Evolutionary conservation across 768 basidiomycete species (phyloP), one percentile per base, ranked within the genome.

Genomic region (Termitomyces titanicus): DNA sequence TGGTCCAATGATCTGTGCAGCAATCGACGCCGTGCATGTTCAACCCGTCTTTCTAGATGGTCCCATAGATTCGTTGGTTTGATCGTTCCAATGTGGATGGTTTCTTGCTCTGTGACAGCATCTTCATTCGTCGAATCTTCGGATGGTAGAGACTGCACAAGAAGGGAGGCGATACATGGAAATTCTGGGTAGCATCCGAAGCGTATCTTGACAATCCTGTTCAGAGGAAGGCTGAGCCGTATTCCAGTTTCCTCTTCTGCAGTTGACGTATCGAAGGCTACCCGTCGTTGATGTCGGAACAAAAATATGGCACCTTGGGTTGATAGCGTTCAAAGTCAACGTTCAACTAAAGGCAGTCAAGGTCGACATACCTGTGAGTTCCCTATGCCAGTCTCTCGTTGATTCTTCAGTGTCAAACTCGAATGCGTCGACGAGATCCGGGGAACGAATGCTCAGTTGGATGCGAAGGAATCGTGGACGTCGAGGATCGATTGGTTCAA

Each of bases 351-450:
- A 25, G 24, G 8, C 1, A 51, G 33, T 22, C 31, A 15, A 27
- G 15, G 48, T 53, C 3, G n/a, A 55, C 66, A 22, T 49, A 74
- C 80, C 79, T 40, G 65, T 65, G 4, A 84, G 27, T 58, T 83
- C 82, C 47, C 72, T 68, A 37, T 74, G 68, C 81, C 82, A 84
- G 15, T 75, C 77, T 29, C 68, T 60, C 10, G 79, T 74, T 12
- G 81, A 74, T 62, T 82, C 84, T 55, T 76, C 72, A 0, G 84
- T 87, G 59, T 84, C 85, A 51, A 83, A 81, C 60, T 83, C 83
- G 18, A 72, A 71, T 51, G 55, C 66, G 50, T 68, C 66, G 39
- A 66, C 63, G 20, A 22, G 52, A 22, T 57, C 54, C 15, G 68
- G 67, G 3, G 62, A 59, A 25, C 63, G 61, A 3, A 64, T 59